These are phyloP conservation scores for Dryas octopetala DNA, from an alignment of 306 rosid genomes.

Conservation along the genomic window DNA sequence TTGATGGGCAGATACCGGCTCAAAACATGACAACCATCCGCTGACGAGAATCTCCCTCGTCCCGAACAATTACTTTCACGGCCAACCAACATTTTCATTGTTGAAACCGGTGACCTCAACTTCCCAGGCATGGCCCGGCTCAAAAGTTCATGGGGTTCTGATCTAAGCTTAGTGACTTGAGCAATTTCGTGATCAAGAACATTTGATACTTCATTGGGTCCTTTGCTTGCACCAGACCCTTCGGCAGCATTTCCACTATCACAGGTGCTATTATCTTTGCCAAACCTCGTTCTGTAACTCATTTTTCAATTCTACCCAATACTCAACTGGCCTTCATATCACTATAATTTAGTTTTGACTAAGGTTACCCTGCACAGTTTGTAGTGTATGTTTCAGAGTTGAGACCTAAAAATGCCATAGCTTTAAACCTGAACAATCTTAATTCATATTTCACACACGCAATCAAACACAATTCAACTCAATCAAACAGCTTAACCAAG, in stretches of 20 bases:
- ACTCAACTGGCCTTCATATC: conserved; percentile 7
- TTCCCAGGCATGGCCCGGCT: conserved; percentile 51
- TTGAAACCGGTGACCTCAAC: conserved; percentile 62
- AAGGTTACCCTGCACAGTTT: not conserved
- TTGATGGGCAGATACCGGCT: conserved; percentile 87
- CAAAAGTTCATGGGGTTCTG: conserved; percentile 56
- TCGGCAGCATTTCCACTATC: conserved; percentile 36
- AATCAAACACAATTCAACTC: not conserved
- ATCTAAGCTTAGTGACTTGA: conserved; percentile 62
- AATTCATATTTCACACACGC: not conserved
- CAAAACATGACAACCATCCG: conserved; percentile 80
- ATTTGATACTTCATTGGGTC: conserved; percentile 29
- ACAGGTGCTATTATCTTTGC: conserved; percentile 47
- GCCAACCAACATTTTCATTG: conserved; percentile 87
- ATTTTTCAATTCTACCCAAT: not conserved
- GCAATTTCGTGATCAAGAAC: conserved; percentile 68
- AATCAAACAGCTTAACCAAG: not conserved
- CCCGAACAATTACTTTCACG: conserved; percentile 78
- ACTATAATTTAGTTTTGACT: not conserved
- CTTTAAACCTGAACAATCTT: conserved; percentile 2
- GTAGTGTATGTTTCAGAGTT: not conserved
- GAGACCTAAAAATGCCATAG: not conserved
- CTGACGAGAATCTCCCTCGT: conserved; percentile 80
- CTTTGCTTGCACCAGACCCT: conserved; percentile 43
- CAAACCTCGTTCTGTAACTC: conserved; percentile 1